Percentiles rank a stretch among this genome's conserved stretches.
phyloP scores from a whole-genome alignment of 2,329 filamentous ascomycete genomes.

The Aphanoascus verrucosus region DNA sequence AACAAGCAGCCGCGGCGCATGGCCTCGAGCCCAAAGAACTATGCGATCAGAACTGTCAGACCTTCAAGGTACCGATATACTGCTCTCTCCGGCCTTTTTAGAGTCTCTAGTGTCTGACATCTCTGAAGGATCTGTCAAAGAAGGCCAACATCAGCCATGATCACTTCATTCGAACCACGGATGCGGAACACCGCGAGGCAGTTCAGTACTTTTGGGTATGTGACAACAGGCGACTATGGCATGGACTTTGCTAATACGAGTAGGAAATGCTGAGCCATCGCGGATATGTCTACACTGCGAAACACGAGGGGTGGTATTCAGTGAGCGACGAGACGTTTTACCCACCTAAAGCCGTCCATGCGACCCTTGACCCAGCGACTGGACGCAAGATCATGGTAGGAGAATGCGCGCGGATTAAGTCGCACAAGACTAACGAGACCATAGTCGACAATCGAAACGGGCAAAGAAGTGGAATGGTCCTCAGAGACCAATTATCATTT shows the following conservation, averaged over 20 bases:
- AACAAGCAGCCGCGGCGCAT: constrained; percentile 66
- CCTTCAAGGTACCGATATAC: constrained; percentile 52
- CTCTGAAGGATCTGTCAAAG: constrained; percentile 50
- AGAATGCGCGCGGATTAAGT: not conserved
- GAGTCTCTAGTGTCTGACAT: not conserved
- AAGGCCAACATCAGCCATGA: constrained; percentile 63
- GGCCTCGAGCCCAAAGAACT: constrained; percentile 68
- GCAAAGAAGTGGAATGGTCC: constrained; percentile 88
- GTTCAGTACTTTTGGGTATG: constrained; percentile 79
- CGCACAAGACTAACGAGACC: not conserved
- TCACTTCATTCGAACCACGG: constrained; percentile 87
- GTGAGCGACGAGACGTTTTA: constrained; percentile 97
- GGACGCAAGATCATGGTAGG: constrained; percentile 67
- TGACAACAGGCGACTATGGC: not conserved
- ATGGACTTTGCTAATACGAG: not conserved
- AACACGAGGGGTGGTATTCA: constrained; percentile 92
- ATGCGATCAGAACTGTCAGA: constrained; percentile 71
- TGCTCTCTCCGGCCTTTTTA: not conserved
- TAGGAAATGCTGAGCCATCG: constrained; percentile 59
- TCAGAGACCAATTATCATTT: constrained; percentile 95
- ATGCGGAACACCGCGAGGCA: constrained; percentile 66
- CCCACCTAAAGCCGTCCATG: constrained; percentile 62
- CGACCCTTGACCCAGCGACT: constrained; percentile 64
- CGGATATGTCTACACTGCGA: constrained; percentile 70
- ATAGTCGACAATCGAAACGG: constrained; percentile 66